Evolutionary conservation across 495 filamentous ascomycete species (phyloP), one percentile per base, ranked within the genome.

Genomic region (Talaromyces borbonicus): DNA sequence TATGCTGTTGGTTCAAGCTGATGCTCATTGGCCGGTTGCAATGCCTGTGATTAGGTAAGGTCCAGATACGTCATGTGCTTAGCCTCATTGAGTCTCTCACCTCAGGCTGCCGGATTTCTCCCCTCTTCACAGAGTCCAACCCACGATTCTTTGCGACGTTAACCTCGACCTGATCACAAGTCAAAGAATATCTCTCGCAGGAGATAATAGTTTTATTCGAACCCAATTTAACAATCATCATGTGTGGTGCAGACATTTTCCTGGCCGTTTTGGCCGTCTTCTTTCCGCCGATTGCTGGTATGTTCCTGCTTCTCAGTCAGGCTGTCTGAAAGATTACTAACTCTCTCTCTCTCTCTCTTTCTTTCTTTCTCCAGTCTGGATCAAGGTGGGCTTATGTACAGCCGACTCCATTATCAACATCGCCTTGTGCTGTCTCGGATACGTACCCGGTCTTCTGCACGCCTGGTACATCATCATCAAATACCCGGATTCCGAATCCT

Each of bases 381-480:
- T 98, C 38, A 98, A 97, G 68, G 65, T 79, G 59, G 92, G 92
- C 52, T 75, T 98, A 67, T 98, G 92, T 74, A 84, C 80, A 46
- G 88, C 85, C 31, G 93, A 97, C 73, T 87, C 83, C 22, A 52
- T 97, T 58, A 95, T 98, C 73, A 97, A 97, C 70, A 77, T 98
- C 62, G 83, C 87, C 43, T 87, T 98, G 52, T 90, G 83, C 67
- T 67, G 77, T 38, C 84, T 98, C 35, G 90, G 93, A 63, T 93
- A 78, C 64, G 69, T 98, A 51, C 92, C 92, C 16, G 92, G 92
- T 43, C 79, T 97, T 19, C 65, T 98, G 5, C 92, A 98, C 66
- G 77, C 92, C 58, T 97, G 90, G 90, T 98, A 97, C 78, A 95
- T 98, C 66, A 95, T 98, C 71, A 69, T 83, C 58, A 83, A 84